These are phyloP conservation scores for Grigorovia transvaalensis DNA, from an alignment of 805 yeast species.

Conservation along the genomic window DNA sequence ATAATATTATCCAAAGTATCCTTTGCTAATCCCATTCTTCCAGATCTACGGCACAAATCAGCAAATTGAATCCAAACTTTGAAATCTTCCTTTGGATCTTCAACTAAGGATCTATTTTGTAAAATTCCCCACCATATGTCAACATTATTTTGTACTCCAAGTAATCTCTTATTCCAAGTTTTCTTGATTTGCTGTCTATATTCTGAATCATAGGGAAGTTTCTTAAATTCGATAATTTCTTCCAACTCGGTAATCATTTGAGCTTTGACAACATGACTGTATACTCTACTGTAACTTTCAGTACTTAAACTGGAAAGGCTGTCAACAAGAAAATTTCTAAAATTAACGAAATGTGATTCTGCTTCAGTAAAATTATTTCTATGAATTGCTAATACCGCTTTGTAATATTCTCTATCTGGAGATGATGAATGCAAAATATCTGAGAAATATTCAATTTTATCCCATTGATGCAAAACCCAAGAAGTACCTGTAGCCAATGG, in stretches of 20 bases:
- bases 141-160: slow-evolving; percentile 93
- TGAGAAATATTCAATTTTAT: slow-evolving; percentile 84
- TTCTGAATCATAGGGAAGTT: slow-evolving; percentile 73
- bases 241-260: slow-evolving; percentile 96
- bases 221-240: slow-evolving; percentile 84
- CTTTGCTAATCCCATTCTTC: slow-evolving; percentile 84
- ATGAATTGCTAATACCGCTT: slow-evolving; percentile 79
- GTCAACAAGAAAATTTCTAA: slow-evolving; percentile 82
- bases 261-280: slow-evolving; percentile 90
- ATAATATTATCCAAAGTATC: slow-evolving; percentile 72
- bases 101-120: slow-evolving; percentile 84
- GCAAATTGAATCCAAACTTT: slow-evolving; percentile 98
- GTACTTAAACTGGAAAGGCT: slow-evolving; percentile 91
- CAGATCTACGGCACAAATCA: slow-evolving; percentile 87
- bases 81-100: slow-evolving; percentile 92
- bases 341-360: slow-evolving; percentile 61
- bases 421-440: slow-evolving; percentile 83
- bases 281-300: slow-evolving; percentile 93
- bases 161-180: slow-evolving; percentile 87
- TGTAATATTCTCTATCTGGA: slow-evolving; percentile 91
- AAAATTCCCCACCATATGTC: slow-evolving; percentile 98
- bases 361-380: slow-evolving; percentile 80
- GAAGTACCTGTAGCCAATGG: slow-evolving; percentile 98
- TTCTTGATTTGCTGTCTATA: slow-evolving; percentile 68
- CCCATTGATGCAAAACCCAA: slow-evolving; percentile 98